These are phyloP conservation scores for Sanguinoderma infundibulare DNA, from an alignment of 1,284 basidiomycete species.

Conservation along the genomic window DNA sequence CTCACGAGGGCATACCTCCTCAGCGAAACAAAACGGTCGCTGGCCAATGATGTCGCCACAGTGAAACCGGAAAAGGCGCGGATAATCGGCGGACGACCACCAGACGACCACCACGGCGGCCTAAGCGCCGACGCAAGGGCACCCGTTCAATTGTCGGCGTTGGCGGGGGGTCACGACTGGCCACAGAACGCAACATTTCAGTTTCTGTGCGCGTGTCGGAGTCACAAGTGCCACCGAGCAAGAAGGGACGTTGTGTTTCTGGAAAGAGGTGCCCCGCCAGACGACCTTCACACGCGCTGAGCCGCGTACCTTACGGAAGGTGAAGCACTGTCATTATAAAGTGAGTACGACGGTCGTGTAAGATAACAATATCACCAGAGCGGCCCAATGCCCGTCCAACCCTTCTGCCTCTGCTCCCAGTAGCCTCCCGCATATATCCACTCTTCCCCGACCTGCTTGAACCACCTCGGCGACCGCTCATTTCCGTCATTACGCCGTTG, in stretches of 20 bases:
- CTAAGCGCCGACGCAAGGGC: slow-evolving; percentile 12
- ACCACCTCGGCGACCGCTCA: slow-evolving; percentile 72
- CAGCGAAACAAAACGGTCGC: not conserved
- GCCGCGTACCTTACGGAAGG: not conserved
- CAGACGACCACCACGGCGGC: slow-evolving; percentile 1
- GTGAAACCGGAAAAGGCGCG: slow-evolving; percentile 28
- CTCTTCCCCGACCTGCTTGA: slow-evolving; percentile 69
- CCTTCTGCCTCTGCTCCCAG: slow-evolving; percentile 73
- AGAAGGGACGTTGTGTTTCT: not conserved
- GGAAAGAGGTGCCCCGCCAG: not conserved
- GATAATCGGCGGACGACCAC: slow-evolving; percentile 31
- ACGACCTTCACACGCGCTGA: not conserved
- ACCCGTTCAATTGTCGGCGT: slow-evolving; percentile 24
- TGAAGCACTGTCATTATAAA: slow-evolving; percentile 13
- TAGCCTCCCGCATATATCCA: slow-evolving; percentile 83
- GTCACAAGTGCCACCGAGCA: slow-evolving; percentile 11
- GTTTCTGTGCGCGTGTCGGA: slow-evolving; percentile 3
- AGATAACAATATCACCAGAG: slow-evolving; percentile 59
- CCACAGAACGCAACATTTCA: slow-evolving; percentile 2
- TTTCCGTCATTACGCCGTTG: slow-evolving; percentile 62
- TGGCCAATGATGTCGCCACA: slow-evolving; percentile 4
- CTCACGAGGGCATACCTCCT: not conserved
- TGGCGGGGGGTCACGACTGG: not conserved
- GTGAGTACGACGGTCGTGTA: slow-evolving; percentile 19
- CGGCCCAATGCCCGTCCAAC: slow-evolving; percentile 63